Evolutionary conservation across 306 rosid genomes (phyloP).

Genomic region (Arachis stenosperma): DNA sequence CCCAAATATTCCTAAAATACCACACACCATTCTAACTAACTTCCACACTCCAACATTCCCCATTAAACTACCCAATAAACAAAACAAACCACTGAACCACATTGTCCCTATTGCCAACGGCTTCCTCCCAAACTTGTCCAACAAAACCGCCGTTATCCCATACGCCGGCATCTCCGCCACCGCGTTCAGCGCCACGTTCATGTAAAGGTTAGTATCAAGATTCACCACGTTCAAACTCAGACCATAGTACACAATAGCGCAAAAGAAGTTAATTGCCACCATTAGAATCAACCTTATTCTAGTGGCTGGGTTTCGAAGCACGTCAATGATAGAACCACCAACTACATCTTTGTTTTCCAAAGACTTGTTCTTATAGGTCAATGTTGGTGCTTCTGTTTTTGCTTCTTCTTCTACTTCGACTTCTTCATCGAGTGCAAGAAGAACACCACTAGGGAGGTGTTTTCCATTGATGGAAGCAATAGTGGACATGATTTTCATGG

Average conservation of each 20-base stretch:
- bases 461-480: constrained; percentile 65
- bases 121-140: constrained; percentile 63
- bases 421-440: constrained; percentile 67
- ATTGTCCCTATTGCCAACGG: constrained; percentile 69
- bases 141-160: constrained; percentile 61
- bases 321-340: constrained; percentile 67
- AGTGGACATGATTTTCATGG: constrained; percentile 62
- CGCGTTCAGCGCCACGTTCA: constrained; percentile 71
- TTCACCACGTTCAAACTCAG: too few relatives aligned
- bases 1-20: constrained; percentile 85
- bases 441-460: constrained; percentile 55
- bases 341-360: constrained; percentile 43
- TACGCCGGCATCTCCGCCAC: constrained; percentile 92
- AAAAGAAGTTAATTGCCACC: too few relatives aligned
- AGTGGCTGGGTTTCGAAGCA: constrained; percentile 59
- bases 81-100: constrained; percentile 82
- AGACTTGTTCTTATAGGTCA: not conserved
- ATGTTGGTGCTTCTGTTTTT: not conserved
- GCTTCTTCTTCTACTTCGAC: not conserved
- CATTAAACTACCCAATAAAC: constrained; percentile 58
- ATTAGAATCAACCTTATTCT: constrained; percentile 54
- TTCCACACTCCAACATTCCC: constrained; percentile 54
- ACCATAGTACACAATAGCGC: too few relatives aligned
- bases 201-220: constrained; percentile 41
- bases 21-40: constrained; percentile 63